Evolutionary conservation across 2,329 filamentous ascomycete genomes (phyloP).

Genomic region (Paecilomyces formosus): DNA sequence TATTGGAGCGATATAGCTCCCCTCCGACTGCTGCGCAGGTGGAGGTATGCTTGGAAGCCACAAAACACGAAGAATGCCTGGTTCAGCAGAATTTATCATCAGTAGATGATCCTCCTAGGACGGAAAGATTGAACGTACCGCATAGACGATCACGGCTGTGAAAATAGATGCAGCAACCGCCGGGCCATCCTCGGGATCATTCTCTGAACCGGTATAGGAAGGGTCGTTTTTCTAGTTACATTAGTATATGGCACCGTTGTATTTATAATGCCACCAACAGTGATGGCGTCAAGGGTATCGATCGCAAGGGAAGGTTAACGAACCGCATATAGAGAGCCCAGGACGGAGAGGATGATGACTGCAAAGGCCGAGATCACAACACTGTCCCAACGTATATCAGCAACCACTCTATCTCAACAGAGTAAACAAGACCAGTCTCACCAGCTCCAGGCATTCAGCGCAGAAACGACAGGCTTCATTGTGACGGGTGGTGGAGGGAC

Average conservation of each 20-base stretch:
- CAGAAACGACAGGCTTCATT: constrained; percentile 93
- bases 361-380: constrained; percentile 60
- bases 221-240: constrained; percentile 58
- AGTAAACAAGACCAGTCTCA: constrained; percentile 40
- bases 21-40: constrained; percentile 72
- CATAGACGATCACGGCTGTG: constrained; percentile 79
- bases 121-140: constrained; percentile 51
- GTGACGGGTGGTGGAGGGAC: constrained; percentile 26
- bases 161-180: constrained; percentile 82
- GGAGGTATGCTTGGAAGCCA: constrained; percentile 77
- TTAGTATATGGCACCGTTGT: constrained; percentile 1
- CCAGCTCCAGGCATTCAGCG: constrained; percentile 94
- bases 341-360: constrained; percentile 57
- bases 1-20: constrained; percentile 72
- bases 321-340: constrained; percentile 67
- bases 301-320: constrained; percentile 17
- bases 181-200: constrained; percentile 62
- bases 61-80: constrained; percentile 90
- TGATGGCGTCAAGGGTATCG: background rate
- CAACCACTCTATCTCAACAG: constrained; percentile 2
- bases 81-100: constrained; percentile 2
- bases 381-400: constrained; percentile 41
- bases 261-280: background rate
- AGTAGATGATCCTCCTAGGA: constrained; percentile 1
- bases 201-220: constrained; percentile 68